phyloP scores from a whole-genome alignment of 805 yeast genomes.

The Hanseniaspora nectarophila region DNA sequence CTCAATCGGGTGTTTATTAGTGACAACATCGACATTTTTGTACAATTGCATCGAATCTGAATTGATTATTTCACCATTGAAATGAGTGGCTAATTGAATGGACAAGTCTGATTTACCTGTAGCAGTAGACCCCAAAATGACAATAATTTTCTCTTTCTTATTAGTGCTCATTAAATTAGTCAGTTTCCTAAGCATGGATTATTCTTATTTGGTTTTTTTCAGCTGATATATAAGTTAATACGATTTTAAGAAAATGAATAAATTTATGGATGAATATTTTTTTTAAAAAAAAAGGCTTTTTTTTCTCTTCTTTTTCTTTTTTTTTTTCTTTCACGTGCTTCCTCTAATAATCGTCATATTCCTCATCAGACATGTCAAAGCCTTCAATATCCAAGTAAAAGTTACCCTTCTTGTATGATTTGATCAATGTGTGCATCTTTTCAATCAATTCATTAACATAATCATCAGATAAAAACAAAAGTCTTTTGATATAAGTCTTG shows the following conservation, averaged over 20 bases:
- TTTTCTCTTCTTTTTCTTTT: too few species aligned
- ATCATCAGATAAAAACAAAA: background rate
- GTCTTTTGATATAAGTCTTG: background rate
- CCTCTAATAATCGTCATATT: background rate
- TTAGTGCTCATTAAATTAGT: background rate
- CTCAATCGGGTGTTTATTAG: constrained; percentile 79
- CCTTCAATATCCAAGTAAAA: constrained; percentile 9
- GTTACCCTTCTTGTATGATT: constrained; percentile 2
- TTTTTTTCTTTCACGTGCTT: background rate
- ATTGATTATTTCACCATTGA: constrained; percentile 82
- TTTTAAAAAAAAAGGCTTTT: too few species aligned
- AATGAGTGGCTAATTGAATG: constrained; percentile 55
- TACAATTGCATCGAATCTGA: constrained; percentile 98
- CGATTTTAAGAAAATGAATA: too few species aligned
- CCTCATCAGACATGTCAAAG: constrained; percentile 6
- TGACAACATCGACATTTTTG: constrained; percentile 54
- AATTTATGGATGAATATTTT: too few species aligned
- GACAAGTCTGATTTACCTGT: constrained; percentile 81
- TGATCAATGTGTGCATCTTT: constrained; percentile 1
- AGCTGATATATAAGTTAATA: too few species aligned
- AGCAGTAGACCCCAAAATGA: constrained; percentile 87
- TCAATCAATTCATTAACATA: constrained; percentile 7
- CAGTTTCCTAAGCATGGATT: background rate
- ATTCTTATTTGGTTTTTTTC: background rate
- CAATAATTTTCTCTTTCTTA: constrained; percentile 34